phyloP scores from a whole-genome alignment of 345 rosid genomes.

The Litchi chinensis region DNA sequence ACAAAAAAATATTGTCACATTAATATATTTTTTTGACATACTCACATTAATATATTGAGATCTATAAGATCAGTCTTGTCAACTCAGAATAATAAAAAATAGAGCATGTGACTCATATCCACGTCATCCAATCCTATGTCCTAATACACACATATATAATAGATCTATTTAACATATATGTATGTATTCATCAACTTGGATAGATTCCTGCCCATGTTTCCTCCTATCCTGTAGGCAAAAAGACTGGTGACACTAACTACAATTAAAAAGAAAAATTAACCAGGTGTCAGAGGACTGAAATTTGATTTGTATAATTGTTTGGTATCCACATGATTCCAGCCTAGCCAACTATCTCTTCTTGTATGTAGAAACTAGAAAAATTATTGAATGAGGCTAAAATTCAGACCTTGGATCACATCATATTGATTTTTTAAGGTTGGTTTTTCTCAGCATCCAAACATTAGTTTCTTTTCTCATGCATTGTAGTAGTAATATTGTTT shows the following conservation, averaged over 20 bases:
- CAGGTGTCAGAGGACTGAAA: not conserved
- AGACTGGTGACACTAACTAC: too few species aligned
- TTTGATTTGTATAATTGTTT: too few species aligned
- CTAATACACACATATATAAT: not conserved
- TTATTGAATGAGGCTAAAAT: not conserved
- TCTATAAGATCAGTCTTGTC: too few species aligned
- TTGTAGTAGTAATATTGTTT: too few species aligned
- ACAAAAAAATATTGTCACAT: too few species aligned
- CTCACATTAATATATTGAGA: too few species aligned
- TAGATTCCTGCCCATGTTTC: not conserved
- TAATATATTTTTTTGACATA: too few species aligned
- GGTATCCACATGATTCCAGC: not conserved
- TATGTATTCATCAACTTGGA: not conserved
- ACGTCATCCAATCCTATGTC: not conserved
- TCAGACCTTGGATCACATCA: not conserved
- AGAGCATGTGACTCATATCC: not conserved
- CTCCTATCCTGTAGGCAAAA: not conserved
- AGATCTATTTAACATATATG: not conserved
- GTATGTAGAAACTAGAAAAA: not conserved
- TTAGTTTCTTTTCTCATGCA: too few species aligned
- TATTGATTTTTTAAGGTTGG: not conserved
- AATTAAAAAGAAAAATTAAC: too few species aligned
- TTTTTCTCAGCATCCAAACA: slow-evolving; percentile 3
- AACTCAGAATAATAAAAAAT: not conserved
- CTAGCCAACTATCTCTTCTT: not conserved